phyloP scores from a whole-genome alignment of 306 rosid genomes.

The Vicia faba region DNA sequence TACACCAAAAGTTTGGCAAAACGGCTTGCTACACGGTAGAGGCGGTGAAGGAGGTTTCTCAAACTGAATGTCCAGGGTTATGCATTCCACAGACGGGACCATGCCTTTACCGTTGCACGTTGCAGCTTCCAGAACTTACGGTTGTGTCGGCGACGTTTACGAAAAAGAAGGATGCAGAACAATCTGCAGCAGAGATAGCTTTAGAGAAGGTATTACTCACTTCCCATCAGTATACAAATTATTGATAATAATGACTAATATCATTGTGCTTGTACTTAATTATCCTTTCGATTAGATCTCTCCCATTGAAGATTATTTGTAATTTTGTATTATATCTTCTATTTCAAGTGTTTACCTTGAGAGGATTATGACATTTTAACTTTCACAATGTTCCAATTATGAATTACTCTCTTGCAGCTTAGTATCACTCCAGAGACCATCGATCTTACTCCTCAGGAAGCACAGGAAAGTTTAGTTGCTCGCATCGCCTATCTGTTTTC shows the following conservation, averaged over 20 bases:
- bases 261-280: constrained; percentile 1
- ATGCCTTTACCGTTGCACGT: constrained; percentile 67
- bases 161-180: constrained; percentile 96
- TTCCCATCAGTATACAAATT: constrained; percentile 28
- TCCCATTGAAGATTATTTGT: neutral
- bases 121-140: constrained; percentile 79
- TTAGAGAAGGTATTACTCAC: constrained; percentile 64
- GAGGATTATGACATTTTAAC: constrained; percentile 10
- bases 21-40: constrained; percentile 63
- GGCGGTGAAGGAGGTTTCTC: constrained; percentile 66
- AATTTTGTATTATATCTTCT: constrained; percentile 1
- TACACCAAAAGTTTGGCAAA: constrained; percentile 64
- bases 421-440: constrained; percentile 47
- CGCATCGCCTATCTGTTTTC: constrained; percentile 64
- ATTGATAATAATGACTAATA: constrained; percentile 22
- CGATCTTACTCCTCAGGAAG: constrained; percentile 59
- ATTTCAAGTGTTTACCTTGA: constrained; percentile 26
- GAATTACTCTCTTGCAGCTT: constrained; percentile 60
- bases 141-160: constrained; percentile 69
- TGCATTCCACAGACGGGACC: constrained; percentile 62
- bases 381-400: constrained; percentile 27
- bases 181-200: constrained; percentile 88
- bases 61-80: constrained; percentile 74
- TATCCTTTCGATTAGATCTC: neutral
- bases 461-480: constrained; percentile 58